phyloP scores from a whole-genome alignment of 176 grass and related monocot species.

The Paspalum notatum region DNA sequence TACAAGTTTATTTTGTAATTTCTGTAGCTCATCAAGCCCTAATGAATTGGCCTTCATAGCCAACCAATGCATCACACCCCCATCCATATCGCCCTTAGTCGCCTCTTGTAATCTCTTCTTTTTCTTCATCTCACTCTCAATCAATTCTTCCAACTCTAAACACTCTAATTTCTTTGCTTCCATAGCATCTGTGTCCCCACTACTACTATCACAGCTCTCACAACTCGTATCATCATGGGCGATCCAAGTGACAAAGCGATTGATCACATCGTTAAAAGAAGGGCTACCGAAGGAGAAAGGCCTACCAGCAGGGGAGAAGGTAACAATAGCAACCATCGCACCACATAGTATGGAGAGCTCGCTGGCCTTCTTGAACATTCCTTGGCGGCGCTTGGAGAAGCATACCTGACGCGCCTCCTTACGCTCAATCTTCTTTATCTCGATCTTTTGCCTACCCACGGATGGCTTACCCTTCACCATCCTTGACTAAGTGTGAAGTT shows the following conservation, averaged over 20 bases:
- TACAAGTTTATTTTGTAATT: background rate
- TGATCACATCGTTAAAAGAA: background rate
- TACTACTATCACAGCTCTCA: background rate
- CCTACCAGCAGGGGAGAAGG: background rate
- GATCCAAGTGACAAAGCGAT: background rate
- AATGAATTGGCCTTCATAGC: background rate
- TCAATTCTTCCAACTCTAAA: background rate
- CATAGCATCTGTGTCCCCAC: background rate
- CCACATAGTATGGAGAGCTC: background rate
- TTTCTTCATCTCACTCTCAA: background rate
- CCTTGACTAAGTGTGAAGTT: too few relatives aligned
- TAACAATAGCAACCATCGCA: background rate
- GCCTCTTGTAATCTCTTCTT: background rate
- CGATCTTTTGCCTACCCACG: background rate
- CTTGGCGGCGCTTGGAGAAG: conserved; percentile 8
- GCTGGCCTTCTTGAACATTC: background rate
- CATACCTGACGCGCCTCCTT: background rate
- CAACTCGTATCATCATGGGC: background rate
- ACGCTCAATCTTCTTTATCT: background rate
- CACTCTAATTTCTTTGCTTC: background rate
- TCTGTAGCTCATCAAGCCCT: background rate
- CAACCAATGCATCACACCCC: background rate
- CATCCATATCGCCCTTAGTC: background rate
- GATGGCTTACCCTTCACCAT: background rate
- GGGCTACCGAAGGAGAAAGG: background rate